Conservation (phyloP, 129 eudicot genomes). For the sunflower (Helianthus annuus) region HanXRQr2.0-SUNRISE NC_035447.2:117736565-117737064, state of each 20-base stretch:
- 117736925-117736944: not conserved
- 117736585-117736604: too few relatives aligned
- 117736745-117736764: not conserved
- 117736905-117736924: not conserved
- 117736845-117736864: slow-evolving; percentile 1
- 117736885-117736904: slow-evolving; percentile 7
- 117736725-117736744: not conserved
- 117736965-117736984: not conserved
- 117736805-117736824: not conserved
- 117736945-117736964: slow-evolving; percentile 13
- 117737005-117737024: slow-evolving; percentile 8
- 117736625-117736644: too few relatives aligned
- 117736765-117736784: not conserved
- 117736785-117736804: too few relatives aligned
- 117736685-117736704: not conserved
- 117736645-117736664: too few relatives aligned
- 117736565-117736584: too few relatives aligned
- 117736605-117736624: too few relatives aligned
- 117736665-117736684: too few relatives aligned
- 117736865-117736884: slow-evolving; percentile 5
- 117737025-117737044: not conserved
- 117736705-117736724: not conserved
- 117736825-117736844: not conserved
- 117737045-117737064: slow-evolving; percentile 3
- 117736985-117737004: not conserved